phyloP scores from a whole-genome alignment of 2,329 filamentous ascomycete species.

The Pyricularia sp. region DNA sequence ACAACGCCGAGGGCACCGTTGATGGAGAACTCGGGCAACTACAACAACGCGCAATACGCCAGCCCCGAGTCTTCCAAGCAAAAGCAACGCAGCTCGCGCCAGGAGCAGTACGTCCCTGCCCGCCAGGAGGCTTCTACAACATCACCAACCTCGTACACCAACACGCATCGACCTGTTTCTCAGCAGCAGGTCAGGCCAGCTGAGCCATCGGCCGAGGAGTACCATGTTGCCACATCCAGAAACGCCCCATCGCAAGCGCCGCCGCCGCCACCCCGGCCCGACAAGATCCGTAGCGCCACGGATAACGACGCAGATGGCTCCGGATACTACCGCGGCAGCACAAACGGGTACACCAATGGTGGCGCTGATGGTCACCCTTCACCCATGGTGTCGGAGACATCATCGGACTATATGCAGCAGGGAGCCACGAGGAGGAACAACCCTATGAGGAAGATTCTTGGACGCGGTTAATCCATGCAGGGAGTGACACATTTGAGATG shows the following conservation, averaged over 20 bases:
- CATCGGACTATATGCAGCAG: slow-evolving; percentile 3
- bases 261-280: slow-evolving; percentile 22
- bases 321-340: neutral
- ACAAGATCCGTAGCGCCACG: slow-evolving; percentile 19
- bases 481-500: neutral
- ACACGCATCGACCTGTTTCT: neutral
- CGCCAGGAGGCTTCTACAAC: neutral
- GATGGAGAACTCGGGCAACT: slow-evolving; percentile 1
- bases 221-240: slow-evolving; percentile 8
- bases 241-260: slow-evolving; percentile 14
- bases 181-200: neutral
- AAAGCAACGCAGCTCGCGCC: neutral
- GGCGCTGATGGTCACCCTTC: neutral
- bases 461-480: slow-evolving; percentile 1
- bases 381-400: neutral
- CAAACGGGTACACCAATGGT: slow-evolving; percentile 6
- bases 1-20: neutral
- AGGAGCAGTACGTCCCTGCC: neutral
- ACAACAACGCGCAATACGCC: neutral
- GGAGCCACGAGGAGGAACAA: slow-evolving; percentile 4
- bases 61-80: neutral
- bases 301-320: slow-evolving; percentile 6
- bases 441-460: slow-evolving; percentile 11
- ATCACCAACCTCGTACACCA: neutral
- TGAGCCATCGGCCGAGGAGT: slow-evolving; percentile 11